Percentiles rank a stretch among this genome's conserved stretches.
These are phyloP conservation scores for Asparagopsis taxiformis DNA, from an alignment of 31 red algal genomes.

Conservation along the genomic window DNA sequence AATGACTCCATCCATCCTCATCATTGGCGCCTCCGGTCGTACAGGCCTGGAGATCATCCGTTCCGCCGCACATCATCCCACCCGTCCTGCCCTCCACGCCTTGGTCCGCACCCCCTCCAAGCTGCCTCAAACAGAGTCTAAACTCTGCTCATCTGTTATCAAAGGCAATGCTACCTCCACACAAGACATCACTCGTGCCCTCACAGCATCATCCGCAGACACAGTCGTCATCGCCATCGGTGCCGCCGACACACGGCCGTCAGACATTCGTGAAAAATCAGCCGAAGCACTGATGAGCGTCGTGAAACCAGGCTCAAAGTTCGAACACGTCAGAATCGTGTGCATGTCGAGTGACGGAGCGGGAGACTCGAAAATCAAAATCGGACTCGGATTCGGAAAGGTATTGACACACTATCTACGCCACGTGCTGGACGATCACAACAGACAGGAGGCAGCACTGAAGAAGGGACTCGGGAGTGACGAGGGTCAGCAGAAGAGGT, in stretches of 20 bases:
- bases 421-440: too few species aligned
- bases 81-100: constrained; percentile 10
- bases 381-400: too few species aligned
- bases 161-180: constrained; percentile 12
- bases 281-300: constrained; percentile 10
- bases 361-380: too few species aligned
- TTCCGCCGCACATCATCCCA: constrained; percentile 2
- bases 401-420: too few species aligned
- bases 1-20: constrained; percentile 34
- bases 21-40: constrained; percentile 52
- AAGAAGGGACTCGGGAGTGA: too few species aligned
- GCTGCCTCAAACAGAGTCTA: not conserved
- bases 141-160: constrained; percentile 20
- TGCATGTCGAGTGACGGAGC: not conserved
- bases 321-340: constrained; percentile 6
- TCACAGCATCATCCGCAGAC: constrained; percentile 6
- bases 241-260: constrained; percentile 4
- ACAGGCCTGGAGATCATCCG: constrained; percentile 22
- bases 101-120: constrained; percentile 30
- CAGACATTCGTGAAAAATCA: constrained; percentile 2
- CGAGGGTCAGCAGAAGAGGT: too few species aligned
- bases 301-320: not conserved
- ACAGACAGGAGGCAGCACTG: too few species aligned
- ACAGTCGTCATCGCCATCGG: constrained; percentile 21
- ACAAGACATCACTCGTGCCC: constrained; percentile 11